Evolutionary conservation across 2,329 filamentous ascomycete genomes (phyloP).

Genomic region (Penicillium sp.): DNA sequence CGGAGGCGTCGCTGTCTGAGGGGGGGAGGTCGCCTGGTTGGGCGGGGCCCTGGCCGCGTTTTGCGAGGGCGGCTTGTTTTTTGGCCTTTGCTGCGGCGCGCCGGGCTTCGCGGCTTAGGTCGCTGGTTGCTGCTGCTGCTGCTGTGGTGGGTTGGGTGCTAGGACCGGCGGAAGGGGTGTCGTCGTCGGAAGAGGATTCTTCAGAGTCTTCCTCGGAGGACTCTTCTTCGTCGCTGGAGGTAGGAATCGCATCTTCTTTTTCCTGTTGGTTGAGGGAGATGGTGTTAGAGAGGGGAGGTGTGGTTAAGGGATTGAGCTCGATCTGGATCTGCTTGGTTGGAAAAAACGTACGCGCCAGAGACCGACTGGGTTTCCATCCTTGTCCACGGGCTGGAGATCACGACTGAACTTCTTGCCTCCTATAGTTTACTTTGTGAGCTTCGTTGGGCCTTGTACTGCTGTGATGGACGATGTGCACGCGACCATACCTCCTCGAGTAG

Average conservation of each 20-base stretch:
- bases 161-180: slow-evolving; percentile 53
- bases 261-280: slow-evolving; percentile 33
- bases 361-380: slow-evolving; percentile 83
- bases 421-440: slow-evolving; percentile 42
- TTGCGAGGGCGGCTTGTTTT: slow-evolving; percentile 85
- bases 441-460: not conserved
- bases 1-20: slow-evolving; percentile 57
- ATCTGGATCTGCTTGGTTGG: not conserved
- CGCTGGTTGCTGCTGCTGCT: slow-evolving; percentile 51
- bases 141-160: slow-evolving; percentile 41
- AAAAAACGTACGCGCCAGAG: slow-evolving; percentile 73
- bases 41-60: slow-evolving; percentile 69
- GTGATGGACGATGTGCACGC: slow-evolving; percentile 31
- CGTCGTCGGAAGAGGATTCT: slow-evolving; percentile 46
- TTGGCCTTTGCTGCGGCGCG: slow-evolving; percentile 84
- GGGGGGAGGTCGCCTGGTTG: slow-evolving; percentile 86
- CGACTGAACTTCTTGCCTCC: slow-evolving; percentile 96
- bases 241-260: slow-evolving; percentile 39
- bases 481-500: slow-evolving; percentile 77
- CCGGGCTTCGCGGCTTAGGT: slow-evolving; percentile 80
- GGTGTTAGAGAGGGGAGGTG: not conserved
- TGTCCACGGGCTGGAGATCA: slow-evolving; percentile 83
- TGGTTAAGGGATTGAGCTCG: not conserved
- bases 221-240: slow-evolving; percentile 56
- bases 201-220: slow-evolving; percentile 52